A percentile compares a stretch with the other conserved stretches of the same genome.
phyloP scores from a whole-genome alignment of 352 stramenopile genomes.

The Phytophthora pisi region DNA sequence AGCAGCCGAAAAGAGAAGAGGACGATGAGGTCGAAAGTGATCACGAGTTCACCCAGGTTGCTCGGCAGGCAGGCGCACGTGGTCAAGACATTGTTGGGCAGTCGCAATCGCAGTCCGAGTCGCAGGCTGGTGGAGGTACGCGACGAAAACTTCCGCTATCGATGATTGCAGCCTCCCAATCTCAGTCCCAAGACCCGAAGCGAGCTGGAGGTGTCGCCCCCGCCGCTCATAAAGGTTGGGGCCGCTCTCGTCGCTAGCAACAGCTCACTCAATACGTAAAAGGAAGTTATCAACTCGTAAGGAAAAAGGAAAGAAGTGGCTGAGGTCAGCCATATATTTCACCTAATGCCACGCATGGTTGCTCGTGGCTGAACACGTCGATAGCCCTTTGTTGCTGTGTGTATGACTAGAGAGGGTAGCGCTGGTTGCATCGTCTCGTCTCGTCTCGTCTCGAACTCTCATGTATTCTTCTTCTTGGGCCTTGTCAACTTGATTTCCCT shows the following conservation, averaged over 20 bases:
- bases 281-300: constrained; percentile 15
- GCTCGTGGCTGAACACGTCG: not conserved
- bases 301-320: constrained; percentile 13
- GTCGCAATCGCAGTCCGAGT: constrained; percentile 51
- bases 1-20: constrained; percentile 31
- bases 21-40: constrained; percentile 79
- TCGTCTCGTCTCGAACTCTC: no score
- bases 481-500: not conserved
- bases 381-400: not conserved
- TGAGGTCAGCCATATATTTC: constrained; percentile 26
- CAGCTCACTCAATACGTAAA: not conserved
- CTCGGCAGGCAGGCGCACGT: constrained; percentile 12
- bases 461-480: no score
- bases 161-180: constrained; percentile 66
- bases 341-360: constrained; percentile 9
- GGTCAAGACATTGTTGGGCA: constrained; percentile 24
- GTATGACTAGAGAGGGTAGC: not conserved
- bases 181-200: constrained; percentile 36
- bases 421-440: not conserved
- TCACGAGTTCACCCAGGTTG: constrained; percentile 65
- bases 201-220: constrained; percentile 24
- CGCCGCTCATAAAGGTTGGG: constrained; percentile 66
- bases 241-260: constrained; percentile 58
- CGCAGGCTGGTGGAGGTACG: constrained; percentile 38
- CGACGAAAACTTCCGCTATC: constrained; percentile 77